Evolutionary conservation across 2,329 filamentous ascomycete species (phyloP), one percentile per base, ranked within the genome.

Genomic region (Microsporum audouinii): DNA sequence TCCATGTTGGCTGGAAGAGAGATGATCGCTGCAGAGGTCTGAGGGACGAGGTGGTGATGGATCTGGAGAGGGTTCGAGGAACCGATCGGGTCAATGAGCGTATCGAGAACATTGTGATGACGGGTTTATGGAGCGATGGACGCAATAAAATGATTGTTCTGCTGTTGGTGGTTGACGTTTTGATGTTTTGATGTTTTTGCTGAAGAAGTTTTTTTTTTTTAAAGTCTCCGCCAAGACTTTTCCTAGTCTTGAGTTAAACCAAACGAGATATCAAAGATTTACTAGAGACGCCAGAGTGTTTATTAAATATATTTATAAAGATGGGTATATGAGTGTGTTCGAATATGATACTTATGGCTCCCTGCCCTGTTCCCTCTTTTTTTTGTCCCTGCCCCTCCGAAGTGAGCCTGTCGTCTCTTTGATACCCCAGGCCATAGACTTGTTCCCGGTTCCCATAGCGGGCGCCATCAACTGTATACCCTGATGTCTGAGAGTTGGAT

Each of bases 91-190:
- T 80, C 65, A 87, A 72, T 63, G 80, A 77, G 73, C 87, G 82
- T 66, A 89, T 77, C 66, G 87, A 86, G 71, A 90, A 78, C 88
- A 91, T 91, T 66, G 69, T 82, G 74, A 66, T 31, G 17, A 17
- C 31, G 27, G 17, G 34, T 43, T 5, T 34, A 49, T 29, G 17
- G 31, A 47, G 27, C 2, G 10, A 36, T 34, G 12, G 43, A 12
- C 14, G 33, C 29, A 23, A n/a, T 17, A 55, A 12, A 8, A 17
- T n/a, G n/a, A n/a, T 53, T 36, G 51, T 55, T 34, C 12, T 36
- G 45, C 5, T 47, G n/a, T 41, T n/a, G 55, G 36, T 12, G 23
- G 55, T 41, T 29, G 39, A 43, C 29, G 36, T 57, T 41, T 39
- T 57, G 55, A 27, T 55, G 51, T 51, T 36, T 56, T 36, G 53